These are phyloP conservation scores for Aspergillus kassunensis DNA, from an alignment of 495 filamentous ascomycete species.

Conservation along the genomic window DNA sequence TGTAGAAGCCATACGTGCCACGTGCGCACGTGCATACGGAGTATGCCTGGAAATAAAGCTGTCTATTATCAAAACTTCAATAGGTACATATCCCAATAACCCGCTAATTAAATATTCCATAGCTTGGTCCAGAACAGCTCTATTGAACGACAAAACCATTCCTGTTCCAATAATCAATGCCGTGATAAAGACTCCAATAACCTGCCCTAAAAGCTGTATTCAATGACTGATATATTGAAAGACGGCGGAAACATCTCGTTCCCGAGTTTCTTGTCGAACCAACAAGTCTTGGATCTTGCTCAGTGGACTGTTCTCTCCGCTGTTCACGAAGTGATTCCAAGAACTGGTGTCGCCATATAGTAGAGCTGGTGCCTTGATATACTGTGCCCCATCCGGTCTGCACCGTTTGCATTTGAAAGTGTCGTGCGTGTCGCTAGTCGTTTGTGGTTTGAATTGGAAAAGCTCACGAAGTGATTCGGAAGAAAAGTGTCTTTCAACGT, in stretches of 20 bases:
- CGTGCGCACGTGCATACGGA: no score
- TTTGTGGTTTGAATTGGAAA: conserved; percentile 84
- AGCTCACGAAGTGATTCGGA: conserved; percentile 84
- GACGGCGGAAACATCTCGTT: conserved; percentile 81
- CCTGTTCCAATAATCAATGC: conserved; percentile 7
- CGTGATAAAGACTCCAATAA: conserved; percentile 1
- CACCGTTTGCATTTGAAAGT: conserved; percentile 99
- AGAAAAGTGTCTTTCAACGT: conserved; percentile 94
- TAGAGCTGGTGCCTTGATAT: conserved; percentile 86
- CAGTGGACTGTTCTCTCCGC: conserved; percentile 62
- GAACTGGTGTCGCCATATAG: conserved; percentile 97
- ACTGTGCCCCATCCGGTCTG: conserved; percentile 78
- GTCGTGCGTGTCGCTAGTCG: conserved; percentile 91
- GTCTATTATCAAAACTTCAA: conserved; percentile 6
- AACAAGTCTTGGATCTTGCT: conserved; percentile 85
- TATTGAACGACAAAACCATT: not conserved
- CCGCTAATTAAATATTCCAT: conserved; percentile 3
- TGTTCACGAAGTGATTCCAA: conserved; percentile 96
- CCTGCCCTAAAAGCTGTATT: conserved; percentile 13
- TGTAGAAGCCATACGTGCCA: no score
- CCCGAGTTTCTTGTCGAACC: conserved; percentile 77
- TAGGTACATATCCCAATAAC: conserved; percentile 5
- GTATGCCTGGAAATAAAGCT: not conserved
- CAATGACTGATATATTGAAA: conserved; percentile 99
- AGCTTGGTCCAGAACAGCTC: not conserved